phyloP scores from a whole-genome alignment of 2,329 filamentous ascomycete species.

The Colletotrichum godetiae region DNA sequence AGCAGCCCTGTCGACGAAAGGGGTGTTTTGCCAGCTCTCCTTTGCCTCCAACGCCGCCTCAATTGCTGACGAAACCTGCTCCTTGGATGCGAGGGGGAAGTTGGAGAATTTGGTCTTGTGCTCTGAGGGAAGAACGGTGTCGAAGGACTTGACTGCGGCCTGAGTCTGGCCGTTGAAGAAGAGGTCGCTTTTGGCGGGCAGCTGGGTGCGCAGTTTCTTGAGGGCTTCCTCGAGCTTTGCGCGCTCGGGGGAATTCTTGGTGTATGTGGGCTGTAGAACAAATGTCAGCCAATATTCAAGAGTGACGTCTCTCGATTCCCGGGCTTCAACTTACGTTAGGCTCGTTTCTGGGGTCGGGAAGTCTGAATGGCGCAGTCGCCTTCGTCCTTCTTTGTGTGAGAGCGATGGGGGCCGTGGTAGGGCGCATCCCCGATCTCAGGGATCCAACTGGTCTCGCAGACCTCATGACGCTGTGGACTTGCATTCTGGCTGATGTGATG shows the following conservation, averaged over 20 bases:
- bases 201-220: slow-evolving; percentile 43
- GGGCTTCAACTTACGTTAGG: slow-evolving; percentile 42
- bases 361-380: slow-evolving; percentile 44
- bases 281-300: not conserved
- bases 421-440: not conserved
- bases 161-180: slow-evolving; percentile 45
- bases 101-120: slow-evolving; percentile 48
- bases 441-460: slow-evolving; percentile 2
- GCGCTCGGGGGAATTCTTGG: slow-evolving; percentile 44
- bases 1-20: slow-evolving; percentile 90
- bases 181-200: slow-evolving; percentile 46
- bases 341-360: slow-evolving; percentile 47
- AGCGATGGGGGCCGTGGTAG: slow-evolving; percentile 34
- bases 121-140: slow-evolving; percentile 49
- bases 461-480: slow-evolving; percentile 12
- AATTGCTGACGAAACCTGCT: slow-evolving; percentile 69
- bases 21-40: slow-evolving; percentile 83
- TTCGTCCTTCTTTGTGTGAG: slow-evolving; percentile 40
- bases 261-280: slow-evolving; percentile 42
- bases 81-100: slow-evolving; percentile 45
- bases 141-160: slow-evolving; percentile 39
- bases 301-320: not conserved
- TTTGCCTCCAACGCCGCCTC: slow-evolving; percentile 88
- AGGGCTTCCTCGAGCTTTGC: slow-evolving; percentile 44
- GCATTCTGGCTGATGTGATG: not conserved